Conservation (phyloP, 306 rosid genomes). For the Begonia loranthoides region DNA sequence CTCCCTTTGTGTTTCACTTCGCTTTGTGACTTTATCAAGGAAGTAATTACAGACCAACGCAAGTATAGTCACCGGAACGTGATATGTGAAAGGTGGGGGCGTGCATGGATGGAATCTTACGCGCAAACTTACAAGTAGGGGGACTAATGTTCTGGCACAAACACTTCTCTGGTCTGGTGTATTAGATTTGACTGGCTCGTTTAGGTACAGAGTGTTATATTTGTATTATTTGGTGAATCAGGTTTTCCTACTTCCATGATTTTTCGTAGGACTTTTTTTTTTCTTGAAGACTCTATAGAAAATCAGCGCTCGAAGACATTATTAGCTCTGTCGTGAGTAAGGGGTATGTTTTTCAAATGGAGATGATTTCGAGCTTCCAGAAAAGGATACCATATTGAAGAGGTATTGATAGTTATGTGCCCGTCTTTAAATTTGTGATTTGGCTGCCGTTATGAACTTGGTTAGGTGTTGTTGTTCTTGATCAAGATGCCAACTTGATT, state of each 20-base stretch:
- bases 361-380: constrained; percentile 93
- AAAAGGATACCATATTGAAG: constrained; percentile 80
- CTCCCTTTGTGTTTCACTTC: not conserved
- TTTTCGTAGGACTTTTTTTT: constrained; percentile 13
- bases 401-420: constrained; percentile 32
- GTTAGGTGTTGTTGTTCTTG: not conserved
- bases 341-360: constrained; percentile 98
- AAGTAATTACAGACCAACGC: constrained; percentile 75
- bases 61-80: constrained; percentile 86
- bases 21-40: constrained; percentile 16
- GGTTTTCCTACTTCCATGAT: constrained; percentile 9
- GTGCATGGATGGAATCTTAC: constrained; percentile 99
- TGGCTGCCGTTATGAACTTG: constrained; percentile 7
- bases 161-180: constrained; percentile 95
- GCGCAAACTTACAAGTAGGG: constrained; percentile 97
- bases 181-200: constrained; percentile 95
- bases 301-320: constrained; percentile 81
- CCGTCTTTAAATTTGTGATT: constrained; percentile 1
- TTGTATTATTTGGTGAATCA: constrained; percentile 12
- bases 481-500: not conserved
- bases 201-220: constrained; percentile 39
- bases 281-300: constrained; percentile 63
- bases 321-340: constrained; percentile 85
- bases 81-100: constrained; percentile 88
- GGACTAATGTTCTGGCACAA: constrained; percentile 96